phyloP scores from a whole-genome alignment of 2,329 filamentous ascomycete genomes.

The Cercospora sojina region DNA sequence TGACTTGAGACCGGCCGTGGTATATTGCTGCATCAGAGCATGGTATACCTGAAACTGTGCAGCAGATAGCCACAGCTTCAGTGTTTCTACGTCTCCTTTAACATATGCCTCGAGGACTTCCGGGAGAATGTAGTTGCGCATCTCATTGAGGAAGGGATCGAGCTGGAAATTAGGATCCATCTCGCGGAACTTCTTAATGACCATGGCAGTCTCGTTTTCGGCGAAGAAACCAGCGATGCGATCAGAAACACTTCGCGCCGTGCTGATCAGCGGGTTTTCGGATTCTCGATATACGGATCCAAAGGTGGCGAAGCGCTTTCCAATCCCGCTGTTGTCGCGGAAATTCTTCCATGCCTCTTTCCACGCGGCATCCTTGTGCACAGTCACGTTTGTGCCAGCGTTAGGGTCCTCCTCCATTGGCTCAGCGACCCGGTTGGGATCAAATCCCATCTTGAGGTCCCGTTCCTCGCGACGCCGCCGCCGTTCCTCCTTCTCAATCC shows the following conservation, averaged over 20 bases:
- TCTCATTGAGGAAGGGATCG: conserved; percentile 89
- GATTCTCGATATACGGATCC: conserved; percentile 91
- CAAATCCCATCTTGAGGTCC: conserved; percentile 53
- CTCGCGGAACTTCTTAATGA: conserved; percentile 95
- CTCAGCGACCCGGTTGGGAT: conserved; percentile 50
- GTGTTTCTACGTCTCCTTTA: conserved; percentile 85
- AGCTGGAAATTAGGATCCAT: conserved; percentile 95
- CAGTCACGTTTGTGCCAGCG: conserved; percentile 86
- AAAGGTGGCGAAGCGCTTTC: conserved; percentile 83
- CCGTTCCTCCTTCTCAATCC: conserved; percentile 94
- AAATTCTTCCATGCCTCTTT: conserved; percentile 98
- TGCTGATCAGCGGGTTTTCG: conserved; percentile 91
- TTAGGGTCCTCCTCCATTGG: conserved; percentile 82
- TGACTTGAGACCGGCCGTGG: conserved; percentile 85
- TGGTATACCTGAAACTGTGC: conserved; percentile 96
- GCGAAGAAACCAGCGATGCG: conserved; percentile 93
- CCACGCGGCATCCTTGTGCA: conserved; percentile 97
- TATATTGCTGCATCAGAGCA: conserved; percentile 95
- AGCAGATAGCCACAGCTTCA: conserved; percentile 93
- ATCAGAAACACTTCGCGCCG: conserved; percentile 90
- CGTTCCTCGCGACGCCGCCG: conserved; percentile 72
- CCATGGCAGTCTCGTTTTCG: conserved; percentile 95
- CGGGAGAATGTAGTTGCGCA: conserved; percentile 95
- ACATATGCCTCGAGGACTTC: conserved; percentile 98
- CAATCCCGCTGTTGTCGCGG: conserved; percentile 81